Evolutionary conservation across 495 filamentous ascomycete species (phyloP), one percentile per base, ranked within the genome.

Genomic region (Talaromyces ruber): DNA sequence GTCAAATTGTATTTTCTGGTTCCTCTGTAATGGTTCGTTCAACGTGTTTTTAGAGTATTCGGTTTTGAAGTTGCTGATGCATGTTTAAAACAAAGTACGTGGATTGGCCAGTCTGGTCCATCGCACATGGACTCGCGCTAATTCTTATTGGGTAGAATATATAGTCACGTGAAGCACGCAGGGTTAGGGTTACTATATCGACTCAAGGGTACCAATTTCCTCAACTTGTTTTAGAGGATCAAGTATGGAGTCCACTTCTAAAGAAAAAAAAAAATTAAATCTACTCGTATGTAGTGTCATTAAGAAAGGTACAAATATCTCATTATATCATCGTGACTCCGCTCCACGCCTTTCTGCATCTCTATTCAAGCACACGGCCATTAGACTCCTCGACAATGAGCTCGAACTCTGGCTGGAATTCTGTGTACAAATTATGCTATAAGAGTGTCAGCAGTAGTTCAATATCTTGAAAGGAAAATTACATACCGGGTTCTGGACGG

Each of bases 341-440:
- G 4, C 34, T 39, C 18, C 18, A 47, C n/a, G 43, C 6, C n/a
- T 21, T 45, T 47, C 43, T 5, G 28, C 7, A 24, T 22, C n/a
- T 18, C 58, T 64, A 78, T 62, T 72, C 67, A 30, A 79, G 59
- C 29, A 79, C 70, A 16, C 71, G 63, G 52, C 76, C 75, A 61
- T 79, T 76, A 28, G 65, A 74, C 63, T 79, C 76, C 62, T 77
- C 76, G 34, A 79, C 73, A n/a, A 77, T 64, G 62, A 77, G 63
- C 16, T 79, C 75, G 62, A 68, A 79, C 55, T 79, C 76, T 2
- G 76, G 75, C 65, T 79, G 76, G 58, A 79, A 79, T 56, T 79
- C 76, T 4, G 70, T 76, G 57, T 76, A 79, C 22, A 77, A 72
- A 55, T 79, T 76, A 58, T 79, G 75, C 76, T 79, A 26, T n/a